A percentile compares a stretch with the other conserved stretches of the same genome.
These are phyloP conservation scores for Nelumbo lutea DNA, from an alignment of 164 flowering plant species.

Conservation along the genomic window DNA sequence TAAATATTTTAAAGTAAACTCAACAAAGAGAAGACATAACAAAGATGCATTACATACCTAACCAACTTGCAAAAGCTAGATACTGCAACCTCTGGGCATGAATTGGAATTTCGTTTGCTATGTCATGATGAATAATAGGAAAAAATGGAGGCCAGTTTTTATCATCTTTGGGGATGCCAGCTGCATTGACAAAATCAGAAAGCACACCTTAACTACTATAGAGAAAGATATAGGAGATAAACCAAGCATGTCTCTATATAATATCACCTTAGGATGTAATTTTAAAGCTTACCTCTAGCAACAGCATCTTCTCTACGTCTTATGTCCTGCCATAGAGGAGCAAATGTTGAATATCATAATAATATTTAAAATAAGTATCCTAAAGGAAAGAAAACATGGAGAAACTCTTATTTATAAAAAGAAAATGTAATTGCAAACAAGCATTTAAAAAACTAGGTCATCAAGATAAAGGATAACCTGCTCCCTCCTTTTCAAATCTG, in stretches of 20 bases:
- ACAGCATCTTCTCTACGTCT: constrained; percentile 92
- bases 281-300: constrained; percentile 44
- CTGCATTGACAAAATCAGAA: constrained; percentile 35
- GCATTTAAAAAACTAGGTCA: too few relatives aligned
- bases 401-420: too few relatives aligned
- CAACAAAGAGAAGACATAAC: neutral
- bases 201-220: neutral
- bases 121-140: constrained; percentile 97
- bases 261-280: neutral
- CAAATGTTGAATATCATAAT: neutral
- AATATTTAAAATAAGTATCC: neutral
- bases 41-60: constrained; percentile 53
- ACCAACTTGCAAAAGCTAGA: constrained; percentile 98
- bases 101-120: constrained; percentile 87
- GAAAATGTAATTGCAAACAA: too few relatives aligned
- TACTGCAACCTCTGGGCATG: constrained; percentile 96
- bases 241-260: neutral
- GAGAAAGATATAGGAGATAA: neutral
- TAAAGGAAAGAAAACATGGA: neutral
- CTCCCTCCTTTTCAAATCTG: constrained; percentile 82
- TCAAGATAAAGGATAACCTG: constrained; percentile 30
- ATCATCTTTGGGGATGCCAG: constrained; percentile 67
- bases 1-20: neutral
- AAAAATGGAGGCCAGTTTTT: constrained; percentile 97
- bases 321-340: constrained; percentile 51